A percentile compares a stretch with the other conserved stretches of the same genome.
These are phyloP conservation scores for Coemansia sp. DNA, from an alignment of 192 early-diverging fungal genomes.

Conservation along the genomic window DNA sequence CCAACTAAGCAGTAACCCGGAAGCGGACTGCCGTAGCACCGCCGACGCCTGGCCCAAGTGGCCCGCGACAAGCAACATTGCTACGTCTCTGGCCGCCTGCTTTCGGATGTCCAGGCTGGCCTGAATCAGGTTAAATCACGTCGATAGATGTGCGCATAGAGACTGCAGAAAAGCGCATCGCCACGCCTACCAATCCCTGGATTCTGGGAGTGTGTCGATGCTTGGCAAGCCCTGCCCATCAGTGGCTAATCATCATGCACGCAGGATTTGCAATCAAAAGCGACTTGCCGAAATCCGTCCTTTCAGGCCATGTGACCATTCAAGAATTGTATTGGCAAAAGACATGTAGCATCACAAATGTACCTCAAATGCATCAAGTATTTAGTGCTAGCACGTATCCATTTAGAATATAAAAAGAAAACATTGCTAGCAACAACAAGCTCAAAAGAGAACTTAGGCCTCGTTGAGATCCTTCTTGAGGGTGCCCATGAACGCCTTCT, in stretches of 20 bases:
- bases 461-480: slow-evolving; percentile 79
- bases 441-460: slow-evolving; percentile 17
- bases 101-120: neutral
- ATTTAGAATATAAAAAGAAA: neutral
- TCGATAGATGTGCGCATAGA: neutral
- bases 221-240: too few species aligned
- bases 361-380: neutral
- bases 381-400: neutral
- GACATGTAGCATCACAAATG: neutral
- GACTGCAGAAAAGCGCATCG: neutral
- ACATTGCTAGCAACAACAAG: neutral
- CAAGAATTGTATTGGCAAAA: neutral
- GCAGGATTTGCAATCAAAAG: neutral
- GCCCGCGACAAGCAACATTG: neutral
- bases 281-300: neutral
- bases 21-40: neutral
- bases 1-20: slow-evolving; percentile 4
- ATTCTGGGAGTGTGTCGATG: neutral
- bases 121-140: neutral
- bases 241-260: neutral
- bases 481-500: slow-evolving; percentile 89
- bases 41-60: neutral
- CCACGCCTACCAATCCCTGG: slow-evolving; percentile 7
- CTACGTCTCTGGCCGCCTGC: neutral
- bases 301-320: neutral